A percentile compares a stretch with the other conserved stretches of the same genome.
Conservation (phyloP, 306 rosid genomes). For the Purshia tridentata region DNA sequence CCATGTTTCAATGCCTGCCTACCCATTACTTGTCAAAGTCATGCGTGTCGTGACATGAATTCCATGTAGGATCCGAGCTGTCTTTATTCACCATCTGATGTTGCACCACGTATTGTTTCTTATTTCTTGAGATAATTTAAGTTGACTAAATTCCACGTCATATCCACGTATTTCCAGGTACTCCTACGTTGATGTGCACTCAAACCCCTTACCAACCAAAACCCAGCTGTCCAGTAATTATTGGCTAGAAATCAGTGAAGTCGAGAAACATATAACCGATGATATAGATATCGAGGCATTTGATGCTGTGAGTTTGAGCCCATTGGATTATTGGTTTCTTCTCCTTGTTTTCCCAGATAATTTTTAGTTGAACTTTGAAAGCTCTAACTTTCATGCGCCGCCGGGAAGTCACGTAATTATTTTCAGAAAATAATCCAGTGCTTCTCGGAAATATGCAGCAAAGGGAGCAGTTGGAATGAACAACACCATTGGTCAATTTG, state of each 20-base stretch:
- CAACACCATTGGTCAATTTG: not conserved
- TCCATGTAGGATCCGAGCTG: not conserved
- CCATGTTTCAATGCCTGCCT: not conserved
- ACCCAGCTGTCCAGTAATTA: no score
- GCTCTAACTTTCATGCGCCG: not conserved
- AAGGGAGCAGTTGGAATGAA: not conserved
- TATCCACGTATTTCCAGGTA: constrained; percentile 2
- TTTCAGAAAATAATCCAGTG: not conserved
- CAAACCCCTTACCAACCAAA: no score
- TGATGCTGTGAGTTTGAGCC: no score
- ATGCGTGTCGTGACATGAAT: not conserved
- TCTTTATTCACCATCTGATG: not conserved
- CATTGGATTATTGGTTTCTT: no score
- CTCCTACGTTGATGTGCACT: not conserved
- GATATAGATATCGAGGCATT: no score
- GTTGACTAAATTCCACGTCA: constrained; percentile 11
- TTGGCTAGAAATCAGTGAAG: no score
- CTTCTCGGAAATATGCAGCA: not conserved
- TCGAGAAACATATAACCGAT: no score
- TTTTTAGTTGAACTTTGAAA: not conserved
- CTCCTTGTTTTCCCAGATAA: not conserved
- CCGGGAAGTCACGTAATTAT: constrained; percentile 6
- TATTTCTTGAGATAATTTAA: not conserved
- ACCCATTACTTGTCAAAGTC: not conserved
- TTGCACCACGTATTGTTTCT: not conserved